phyloP scores from a whole-genome alignment of 202 grass and related monocot genomes.

The Elaeis oleifera region DNA sequence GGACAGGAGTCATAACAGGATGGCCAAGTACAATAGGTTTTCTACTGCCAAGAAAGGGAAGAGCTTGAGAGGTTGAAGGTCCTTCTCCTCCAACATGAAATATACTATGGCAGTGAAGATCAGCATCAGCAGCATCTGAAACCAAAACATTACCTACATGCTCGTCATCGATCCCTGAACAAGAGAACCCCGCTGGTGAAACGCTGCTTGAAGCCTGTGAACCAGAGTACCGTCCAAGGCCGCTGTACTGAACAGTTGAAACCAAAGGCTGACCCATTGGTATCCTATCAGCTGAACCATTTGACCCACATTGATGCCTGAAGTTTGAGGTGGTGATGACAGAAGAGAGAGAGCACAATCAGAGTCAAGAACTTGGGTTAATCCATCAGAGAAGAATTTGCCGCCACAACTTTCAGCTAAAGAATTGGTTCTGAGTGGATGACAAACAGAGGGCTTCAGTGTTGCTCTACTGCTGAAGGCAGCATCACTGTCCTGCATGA shows the following conservation, averaged over 20 bases:
- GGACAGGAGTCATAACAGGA: too few species aligned
- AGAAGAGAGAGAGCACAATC: conserved; percentile 37
- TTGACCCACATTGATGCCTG: conserved; percentile 11
- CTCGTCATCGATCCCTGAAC: not conserved
- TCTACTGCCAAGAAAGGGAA: conserved; percentile 24
- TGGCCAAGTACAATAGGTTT: not conserved
- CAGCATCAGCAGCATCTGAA: not conserved
- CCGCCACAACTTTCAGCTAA: not conserved
- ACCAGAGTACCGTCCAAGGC: not conserved
- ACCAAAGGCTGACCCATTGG: conserved; percentile 13
- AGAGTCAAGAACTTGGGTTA: conserved; percentile 15
- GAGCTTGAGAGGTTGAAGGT: not conserved
- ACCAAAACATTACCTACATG: conserved; percentile 12
- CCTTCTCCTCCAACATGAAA: conserved; percentile 14
- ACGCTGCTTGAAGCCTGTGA: not conserved
- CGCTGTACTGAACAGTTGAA: not conserved
- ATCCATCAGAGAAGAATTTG: conserved; percentile 9
- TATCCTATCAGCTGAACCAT: conserved; percentile 9
- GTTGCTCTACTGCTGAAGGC: not conserved
- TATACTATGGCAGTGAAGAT: conserved; percentile 11
- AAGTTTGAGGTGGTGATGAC: conserved; percentile 22
- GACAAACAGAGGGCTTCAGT: conserved; percentile 1
- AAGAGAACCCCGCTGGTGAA: conserved; percentile 5
- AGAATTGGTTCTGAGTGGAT: not conserved
- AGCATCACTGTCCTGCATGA: conserved; percentile 9